A percentile compares a stretch with the other conserved stretches of the same genome.
Conservation (phyloP, 2,329 filamentous ascomycete genomes). For the Exophiala spinifera region DNA sequence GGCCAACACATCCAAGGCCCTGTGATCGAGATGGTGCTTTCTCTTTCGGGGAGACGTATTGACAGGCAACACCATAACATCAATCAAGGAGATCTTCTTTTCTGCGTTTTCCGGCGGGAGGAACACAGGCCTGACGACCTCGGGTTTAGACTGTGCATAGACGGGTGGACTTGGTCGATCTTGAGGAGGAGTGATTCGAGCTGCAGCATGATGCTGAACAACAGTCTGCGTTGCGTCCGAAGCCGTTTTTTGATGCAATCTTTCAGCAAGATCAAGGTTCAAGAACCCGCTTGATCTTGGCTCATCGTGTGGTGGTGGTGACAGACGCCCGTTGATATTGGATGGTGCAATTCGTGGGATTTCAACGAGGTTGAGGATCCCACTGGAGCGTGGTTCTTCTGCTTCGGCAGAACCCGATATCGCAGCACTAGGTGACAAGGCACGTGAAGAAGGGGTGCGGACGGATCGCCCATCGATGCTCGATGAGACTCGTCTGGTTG, state of each 20-base stretch:
- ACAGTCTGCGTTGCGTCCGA: conserved; percentile 11
- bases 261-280: conserved; percentile 23
- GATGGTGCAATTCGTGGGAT: conserved; percentile 9
- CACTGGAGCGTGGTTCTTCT: conserved; percentile 28
- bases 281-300: conserved; percentile 29
- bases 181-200: conserved; percentile 18
- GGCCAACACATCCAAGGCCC: conserved; percentile 28
- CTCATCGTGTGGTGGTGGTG: conserved; percentile 24
- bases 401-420: conserved; percentile 8
- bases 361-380: conserved; percentile 27
- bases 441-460: conserved; percentile 23
- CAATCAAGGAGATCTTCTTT: conserved; percentile 12
- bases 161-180: conserved; percentile 20
- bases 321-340: conserved; percentile 14
- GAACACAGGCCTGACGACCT: conserved; percentile 3
- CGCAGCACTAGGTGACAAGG: conserved; percentile 22
- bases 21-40: conserved; percentile 25
- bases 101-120: conserved; percentile 13
- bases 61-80: conserved; percentile 19
- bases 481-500: conserved; percentile 22
- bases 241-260: conserved; percentile 12
- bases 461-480: conserved; percentile 23
- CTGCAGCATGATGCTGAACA: conserved; percentile 9
- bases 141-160: conserved; percentile 16
- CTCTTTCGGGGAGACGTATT: conserved; percentile 23